phyloP scores from a whole-genome alignment of 208 protist species.

The Porcisia deanei region DNA sequence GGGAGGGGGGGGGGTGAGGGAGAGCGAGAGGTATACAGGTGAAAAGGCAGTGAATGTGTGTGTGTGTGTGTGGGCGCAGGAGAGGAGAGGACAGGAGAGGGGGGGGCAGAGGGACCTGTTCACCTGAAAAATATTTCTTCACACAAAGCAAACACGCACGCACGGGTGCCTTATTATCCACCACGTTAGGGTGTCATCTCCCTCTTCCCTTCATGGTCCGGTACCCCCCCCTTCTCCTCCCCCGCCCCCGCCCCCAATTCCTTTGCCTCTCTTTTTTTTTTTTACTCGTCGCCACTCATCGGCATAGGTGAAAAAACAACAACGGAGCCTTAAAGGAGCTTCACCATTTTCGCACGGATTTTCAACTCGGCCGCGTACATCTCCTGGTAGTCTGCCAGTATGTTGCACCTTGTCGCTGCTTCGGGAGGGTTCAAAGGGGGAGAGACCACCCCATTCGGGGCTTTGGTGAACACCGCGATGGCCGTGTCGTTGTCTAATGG shows the following conservation, averaged over 20 bases:
- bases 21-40: background rate
- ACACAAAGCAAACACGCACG: no score
- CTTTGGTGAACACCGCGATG: background rate
- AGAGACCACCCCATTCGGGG: background rate
- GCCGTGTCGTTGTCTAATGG: conserved; percentile 4
- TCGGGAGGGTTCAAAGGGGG: background rate
- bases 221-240: background rate
- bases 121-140: background rate
- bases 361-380: conserved; percentile 24
- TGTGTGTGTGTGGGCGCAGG: background rate
- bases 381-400: conserved; percentile 6
- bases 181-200: no score
- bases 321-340: conserved; percentile 13
- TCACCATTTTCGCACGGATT: conserved; percentile 14
- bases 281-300: background rate
- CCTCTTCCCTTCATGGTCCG: background rate
- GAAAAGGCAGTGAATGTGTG: background rate
- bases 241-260: background rate
- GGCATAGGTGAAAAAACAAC: background rate
- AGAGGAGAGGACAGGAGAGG: background rate
- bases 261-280: no score
- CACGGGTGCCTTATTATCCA: no score
- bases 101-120: background rate
- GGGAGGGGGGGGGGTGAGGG: background rate
- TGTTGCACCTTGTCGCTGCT: background rate